Percentiles rank a stretch among this genome's conserved stretches.
Conservation (phyloP, 495 filamentous ascomycete genomes). For the Neurospora sp. region DNA sequence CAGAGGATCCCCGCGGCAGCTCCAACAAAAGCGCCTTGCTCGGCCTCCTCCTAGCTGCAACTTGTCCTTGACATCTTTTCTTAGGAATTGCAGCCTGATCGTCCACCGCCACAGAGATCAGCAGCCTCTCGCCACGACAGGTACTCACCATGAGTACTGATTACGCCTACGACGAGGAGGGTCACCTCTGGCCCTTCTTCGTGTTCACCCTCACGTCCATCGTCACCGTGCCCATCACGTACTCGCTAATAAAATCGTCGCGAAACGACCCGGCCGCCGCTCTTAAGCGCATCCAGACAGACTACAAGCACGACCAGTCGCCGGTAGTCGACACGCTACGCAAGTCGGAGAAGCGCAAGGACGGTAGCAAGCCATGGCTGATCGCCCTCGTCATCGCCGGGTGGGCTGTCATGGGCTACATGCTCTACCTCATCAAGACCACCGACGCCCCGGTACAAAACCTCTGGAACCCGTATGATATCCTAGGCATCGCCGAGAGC, state of each 20-base stretch:
- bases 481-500: conserved; percentile 77
- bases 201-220: conserved; percentile 82
- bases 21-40: not conserved
- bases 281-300: conserved; percentile 46
- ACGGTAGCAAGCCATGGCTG: conserved; percentile 74
- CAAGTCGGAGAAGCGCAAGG: conserved; percentile 79
- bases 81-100: not conserved
- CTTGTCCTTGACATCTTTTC: not conserved
- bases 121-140: not conserved
- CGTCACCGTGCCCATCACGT: conserved; percentile 85
- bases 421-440: conserved; percentile 81
- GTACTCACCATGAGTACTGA: conserved; percentile 74
- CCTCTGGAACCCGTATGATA: conserved; percentile 94
- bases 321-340: conserved; percentile 78
- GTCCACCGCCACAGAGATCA: not conserved
- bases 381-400: conserved; percentile 63
- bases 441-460: conserved; percentile 63
- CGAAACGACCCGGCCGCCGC: conserved; percentile 49
- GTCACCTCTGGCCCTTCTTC: conserved; percentile 98
- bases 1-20: not conserved
- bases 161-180: conserved; percentile 96
- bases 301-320: conserved; percentile 71
- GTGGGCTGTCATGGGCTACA: conserved; percentile 78
- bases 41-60: not conserved
- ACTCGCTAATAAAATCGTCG: conserved; percentile 67